Percentiles rank a stretch among this genome's conserved stretches.
Conservation (phyloP, 371 early-diverging fungal genomes). For the Mycotypha africana region DNA sequence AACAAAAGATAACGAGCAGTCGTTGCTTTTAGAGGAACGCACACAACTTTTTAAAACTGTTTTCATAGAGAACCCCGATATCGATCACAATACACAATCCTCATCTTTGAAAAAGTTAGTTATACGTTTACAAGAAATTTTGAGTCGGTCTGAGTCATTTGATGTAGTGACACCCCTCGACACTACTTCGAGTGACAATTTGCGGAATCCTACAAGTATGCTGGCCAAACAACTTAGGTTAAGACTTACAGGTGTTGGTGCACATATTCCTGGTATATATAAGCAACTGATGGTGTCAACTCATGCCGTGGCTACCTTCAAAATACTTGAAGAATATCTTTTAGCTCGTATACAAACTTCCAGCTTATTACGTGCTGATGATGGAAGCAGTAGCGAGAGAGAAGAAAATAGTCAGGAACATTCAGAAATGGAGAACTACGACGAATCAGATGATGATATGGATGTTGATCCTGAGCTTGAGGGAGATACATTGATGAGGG, state of each 20-base stretch:
- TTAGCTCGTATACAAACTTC: conserved; percentile 10
- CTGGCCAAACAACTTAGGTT: conserved; percentile 72
- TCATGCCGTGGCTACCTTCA: conserved; percentile 82
- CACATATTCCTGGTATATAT: conserved; percentile 49
- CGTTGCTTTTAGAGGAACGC: conserved; percentile 13
- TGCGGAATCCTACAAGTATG: conserved; percentile 64
- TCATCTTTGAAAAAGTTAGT: conserved; percentile 46
- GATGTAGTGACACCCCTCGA: conserved; percentile 52
- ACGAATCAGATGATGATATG: conserved; percentile 10
- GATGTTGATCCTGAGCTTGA: conserved; percentile 17
- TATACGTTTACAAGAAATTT: conserved; percentile 67
- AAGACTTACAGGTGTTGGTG: conserved; percentile 49
- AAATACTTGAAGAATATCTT: conserved; percentile 62
- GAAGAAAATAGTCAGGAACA: conserved; percentile 18
- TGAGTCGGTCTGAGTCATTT: conserved; percentile 70
- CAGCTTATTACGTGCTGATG: not conserved
- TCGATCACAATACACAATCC: conserved; percentile 19
- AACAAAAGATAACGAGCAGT: conserved; percentile 11
- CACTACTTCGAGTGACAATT: conserved; percentile 23
- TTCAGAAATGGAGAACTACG: conserved; percentile 16
- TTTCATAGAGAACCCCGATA: conserved; percentile 46
- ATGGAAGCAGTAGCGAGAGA: conserved; percentile 19
- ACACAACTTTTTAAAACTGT: conserved; percentile 37
- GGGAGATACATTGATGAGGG: conserved; percentile 4
- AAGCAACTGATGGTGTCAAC: conserved; percentile 67